Evolutionary conservation across 192 early-diverging fungal species (phyloP).

Genomic region (Entomortierella chlamydospora): DNA sequence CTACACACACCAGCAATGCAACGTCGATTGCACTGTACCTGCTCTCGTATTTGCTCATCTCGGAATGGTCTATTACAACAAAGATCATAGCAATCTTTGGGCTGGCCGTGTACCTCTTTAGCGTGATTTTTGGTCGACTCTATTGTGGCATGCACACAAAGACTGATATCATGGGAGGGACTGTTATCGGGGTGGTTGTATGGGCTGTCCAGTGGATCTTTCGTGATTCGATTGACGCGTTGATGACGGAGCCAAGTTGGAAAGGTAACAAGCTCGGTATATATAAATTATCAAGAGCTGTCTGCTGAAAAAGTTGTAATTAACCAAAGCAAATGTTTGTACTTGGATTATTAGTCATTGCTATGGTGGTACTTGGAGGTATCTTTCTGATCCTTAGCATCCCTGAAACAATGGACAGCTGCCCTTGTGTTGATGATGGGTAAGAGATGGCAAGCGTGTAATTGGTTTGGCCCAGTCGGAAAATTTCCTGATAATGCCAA

Average conservation of each 20-base stretch:
- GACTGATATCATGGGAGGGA: constrained; percentile 52
- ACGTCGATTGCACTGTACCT: constrained; percentile 75
- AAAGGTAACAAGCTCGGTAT: constrained; percentile 20
- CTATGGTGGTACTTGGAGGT: constrained; percentile 15
- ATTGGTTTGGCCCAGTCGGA: too few species aligned
- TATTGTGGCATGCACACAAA: constrained; percentile 91
- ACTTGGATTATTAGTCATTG: constrained; percentile 10
- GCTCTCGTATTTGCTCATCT: constrained; percentile 56
- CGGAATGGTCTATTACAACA: constrained; percentile 50
- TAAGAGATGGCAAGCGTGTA: constrained; percentile 12
- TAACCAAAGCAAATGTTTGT: too few species aligned
- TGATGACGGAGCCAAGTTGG: constrained; percentile 50
- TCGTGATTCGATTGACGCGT: constrained; percentile 32
- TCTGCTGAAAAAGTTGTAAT: background rate
- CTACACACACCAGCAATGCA: constrained; percentile 89
- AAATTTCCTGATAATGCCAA: background rate
- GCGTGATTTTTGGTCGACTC: constrained; percentile 79
- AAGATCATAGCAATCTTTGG: constrained; percentile 42
- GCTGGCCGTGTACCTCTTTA: constrained; percentile 62
- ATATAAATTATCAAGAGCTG: too few species aligned
- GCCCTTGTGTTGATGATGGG: constrained; percentile 80
- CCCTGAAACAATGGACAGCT: constrained; percentile 76
- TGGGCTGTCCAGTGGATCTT: constrained; percentile 70
- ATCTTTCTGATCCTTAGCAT: constrained; percentile 48
- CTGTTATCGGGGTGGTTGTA: constrained; percentile 68